Evolutionary conservation across 1,284 basidiomycete genomes (phyloP), one percentile per base, ranked within the genome.

Genomic region (Tilletia setariae): DNA sequence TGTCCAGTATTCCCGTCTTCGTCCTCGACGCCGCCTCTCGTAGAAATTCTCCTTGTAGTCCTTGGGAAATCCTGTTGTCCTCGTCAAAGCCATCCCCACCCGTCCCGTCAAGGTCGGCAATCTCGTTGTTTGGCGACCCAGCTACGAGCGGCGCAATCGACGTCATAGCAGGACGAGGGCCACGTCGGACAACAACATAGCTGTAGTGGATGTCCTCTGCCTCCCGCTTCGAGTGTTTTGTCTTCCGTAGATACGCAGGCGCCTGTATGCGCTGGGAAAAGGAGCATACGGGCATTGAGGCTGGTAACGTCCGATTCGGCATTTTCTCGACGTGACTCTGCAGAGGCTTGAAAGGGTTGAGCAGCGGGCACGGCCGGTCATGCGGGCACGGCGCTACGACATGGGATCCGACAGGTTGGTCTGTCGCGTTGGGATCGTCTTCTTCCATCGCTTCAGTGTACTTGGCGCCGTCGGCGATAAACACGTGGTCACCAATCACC

Each of bases 161-260:
- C 1, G 71, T 61, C 13, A 80, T 43, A n/a, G 70, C 65, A 0
- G 86, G 94, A 65, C 94, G 86, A 28, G 84, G 72, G 0, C 94
- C 95, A 47, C 93, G 87, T 40, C 89, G 89, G 65, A 99, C 87
- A 32, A 94, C 90, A 47, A 98, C 89, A 81, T 98, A 99, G 21
- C 92, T 92, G 81, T 94, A 97, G 35, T 88, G 88, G 44, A 89
- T 87, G 74, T 93, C 90, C 83, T 95, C 93, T 76, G 95, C 91
- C 1, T 91, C 92, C 44, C 87, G 83, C 40, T 87, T 87, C 16
- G 90, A 89, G 82, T 94, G 92, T 82, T 95, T 95, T 6, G 94
- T 97, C 73, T 86, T 87, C 42, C 93, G 89, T 49, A 93, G 85
- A 83, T 95, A 96, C 9, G 86, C 84, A 7, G 95, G 94, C 16